These are phyloP conservation scores for Micractinium sp. DNA, from an alignment of 139 green algal genomes.

Conservation along the genomic window DNA sequence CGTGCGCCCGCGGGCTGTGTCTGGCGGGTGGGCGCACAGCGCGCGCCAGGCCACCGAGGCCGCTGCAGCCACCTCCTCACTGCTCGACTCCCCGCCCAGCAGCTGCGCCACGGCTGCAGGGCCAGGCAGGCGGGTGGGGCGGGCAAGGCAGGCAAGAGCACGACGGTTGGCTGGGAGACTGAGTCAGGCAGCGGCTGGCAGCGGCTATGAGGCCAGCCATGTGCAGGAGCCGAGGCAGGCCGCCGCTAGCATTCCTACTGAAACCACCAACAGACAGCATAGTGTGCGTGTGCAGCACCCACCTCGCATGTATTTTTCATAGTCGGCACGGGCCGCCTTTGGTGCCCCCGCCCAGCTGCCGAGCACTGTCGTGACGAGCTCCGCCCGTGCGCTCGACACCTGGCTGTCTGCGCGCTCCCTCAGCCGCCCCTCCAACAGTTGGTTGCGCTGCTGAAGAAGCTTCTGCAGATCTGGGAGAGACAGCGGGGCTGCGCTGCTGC, in stretches of 20 bases:
- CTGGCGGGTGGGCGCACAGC: constrained; percentile 3
- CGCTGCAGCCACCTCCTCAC: constrained; percentile 34
- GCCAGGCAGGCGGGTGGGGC: not conserved
- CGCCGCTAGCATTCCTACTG: too few species aligned
- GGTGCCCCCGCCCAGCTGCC: constrained; percentile 54
- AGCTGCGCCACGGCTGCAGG: constrained; percentile 25
- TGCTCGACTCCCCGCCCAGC: constrained; percentile 27
- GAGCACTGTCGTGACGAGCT: constrained; percentile 29
- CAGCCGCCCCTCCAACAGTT: constrained; percentile 25
- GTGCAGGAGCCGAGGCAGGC: too few species aligned
- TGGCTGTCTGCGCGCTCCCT: constrained; percentile 12
- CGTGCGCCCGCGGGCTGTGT: not conserved
- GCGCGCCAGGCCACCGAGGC: constrained; percentile 13
- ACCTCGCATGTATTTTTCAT: constrained; percentile 61
- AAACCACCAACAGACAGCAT: too few species aligned
- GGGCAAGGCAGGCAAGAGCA: not conserved
- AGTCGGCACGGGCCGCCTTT: constrained; percentile 59
- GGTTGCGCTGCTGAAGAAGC: constrained; percentile 36
- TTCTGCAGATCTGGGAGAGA: constrained; percentile 16
- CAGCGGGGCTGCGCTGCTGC: constrained; percentile 21
- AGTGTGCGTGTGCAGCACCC: too few species aligned
- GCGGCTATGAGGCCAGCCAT: too few species aligned
- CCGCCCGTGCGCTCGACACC: constrained; percentile 7
- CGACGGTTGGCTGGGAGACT: not conserved
- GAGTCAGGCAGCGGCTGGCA: too few species aligned